Conservation (phyloP, 352 stramenopile species). For the Pythium periplocum region DNA sequence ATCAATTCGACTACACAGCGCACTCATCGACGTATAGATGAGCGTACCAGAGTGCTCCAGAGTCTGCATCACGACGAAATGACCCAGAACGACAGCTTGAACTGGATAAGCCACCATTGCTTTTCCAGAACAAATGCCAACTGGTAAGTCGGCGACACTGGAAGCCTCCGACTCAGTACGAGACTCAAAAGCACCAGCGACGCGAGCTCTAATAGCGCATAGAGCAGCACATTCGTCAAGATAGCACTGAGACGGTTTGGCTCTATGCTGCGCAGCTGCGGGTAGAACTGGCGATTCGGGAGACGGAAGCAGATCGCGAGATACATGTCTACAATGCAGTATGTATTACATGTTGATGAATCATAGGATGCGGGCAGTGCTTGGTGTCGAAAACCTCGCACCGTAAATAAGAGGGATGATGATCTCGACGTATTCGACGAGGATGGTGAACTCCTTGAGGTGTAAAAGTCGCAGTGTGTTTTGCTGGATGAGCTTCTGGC, state of each 20-base stretch:
- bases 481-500: too few relatives aligned
- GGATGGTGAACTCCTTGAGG: conserved; percentile 23
- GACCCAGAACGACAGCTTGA: conserved; percentile 28
- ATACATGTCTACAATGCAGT: too few relatives aligned
- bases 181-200: conserved; percentile 23
- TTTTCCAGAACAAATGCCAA: conserved; percentile 24
- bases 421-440: conserved; percentile 31
- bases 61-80: conserved; percentile 25
- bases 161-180: conserved; percentile 20
- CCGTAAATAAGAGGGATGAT: conserved; percentile 28
- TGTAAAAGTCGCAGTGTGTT: conserved; percentile 20
- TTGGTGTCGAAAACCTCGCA: too few relatives aligned
- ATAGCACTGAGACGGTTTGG: conserved; percentile 12
- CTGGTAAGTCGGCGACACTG: conserved; percentile 21
- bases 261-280: conserved; percentile 16
- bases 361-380: too few relatives aligned
- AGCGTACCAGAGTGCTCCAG: conserved; percentile 22
- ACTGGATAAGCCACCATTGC: conserved; percentile 25
- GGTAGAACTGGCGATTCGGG: conserved; percentile 32
- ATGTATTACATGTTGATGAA: too few relatives aligned
- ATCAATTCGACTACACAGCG: too few relatives aligned
- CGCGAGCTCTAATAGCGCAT: conserved; percentile 26
- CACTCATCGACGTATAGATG: too few relatives aligned
- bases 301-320: neutral
- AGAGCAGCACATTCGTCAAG: conserved; percentile 28